These are phyloP conservation scores for Beauveria medogensis DNA, from an alignment of 2,329 filamentous ascomycete species.

Conservation along the genomic window DNA sequence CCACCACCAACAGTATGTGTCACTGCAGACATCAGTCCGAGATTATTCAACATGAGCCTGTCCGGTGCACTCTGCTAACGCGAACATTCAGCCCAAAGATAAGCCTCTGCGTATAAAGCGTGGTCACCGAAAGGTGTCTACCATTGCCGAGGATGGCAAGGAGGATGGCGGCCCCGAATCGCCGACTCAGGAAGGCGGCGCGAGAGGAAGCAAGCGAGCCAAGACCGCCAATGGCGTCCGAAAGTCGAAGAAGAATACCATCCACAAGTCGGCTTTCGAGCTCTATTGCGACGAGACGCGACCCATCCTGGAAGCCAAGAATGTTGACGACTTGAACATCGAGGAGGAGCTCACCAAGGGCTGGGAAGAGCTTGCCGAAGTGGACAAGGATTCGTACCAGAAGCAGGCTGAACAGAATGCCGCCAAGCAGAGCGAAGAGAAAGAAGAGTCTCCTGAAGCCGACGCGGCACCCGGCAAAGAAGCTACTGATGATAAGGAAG, in stretches of 20 bases:
- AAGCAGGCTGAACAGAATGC: constrained; percentile 18
- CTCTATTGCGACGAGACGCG: constrained; percentile 46
- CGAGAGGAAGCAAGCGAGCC: constrained; percentile 13
- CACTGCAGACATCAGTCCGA: background rate
- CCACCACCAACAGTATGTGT: constrained; percentile 66
- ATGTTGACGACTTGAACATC: constrained; percentile 34
- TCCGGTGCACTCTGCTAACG: constrained; percentile 11
- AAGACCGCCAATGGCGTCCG: constrained; percentile 35
- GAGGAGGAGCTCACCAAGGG: constrained; percentile 47
- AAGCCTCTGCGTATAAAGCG: constrained; percentile 70
- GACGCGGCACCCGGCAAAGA: constrained; percentile 18
- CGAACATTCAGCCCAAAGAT: constrained; percentile 56
- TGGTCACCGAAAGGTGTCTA: constrained; percentile 55
- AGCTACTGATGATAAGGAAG: constrained; percentile 19
- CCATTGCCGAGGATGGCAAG: constrained; percentile 34
- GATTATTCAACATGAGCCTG: background rate
- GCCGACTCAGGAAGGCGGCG: constrained; percentile 1
- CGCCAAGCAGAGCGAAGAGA: constrained; percentile 20
- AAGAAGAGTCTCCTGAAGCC: constrained; percentile 4
- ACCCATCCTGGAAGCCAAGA: constrained; percentile 34
- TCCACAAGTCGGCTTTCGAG: constrained; percentile 39
- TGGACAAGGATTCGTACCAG: constrained; percentile 42
- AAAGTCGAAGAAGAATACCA: constrained; percentile 35
- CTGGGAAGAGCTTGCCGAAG: constrained; percentile 46
- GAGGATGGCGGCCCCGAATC: constrained; percentile 15